Evolutionary conservation across 208 protist genomes (phyloP), one percentile per base, ranked within the genome.

Genomic region (Porcisia hertigi): DNA sequence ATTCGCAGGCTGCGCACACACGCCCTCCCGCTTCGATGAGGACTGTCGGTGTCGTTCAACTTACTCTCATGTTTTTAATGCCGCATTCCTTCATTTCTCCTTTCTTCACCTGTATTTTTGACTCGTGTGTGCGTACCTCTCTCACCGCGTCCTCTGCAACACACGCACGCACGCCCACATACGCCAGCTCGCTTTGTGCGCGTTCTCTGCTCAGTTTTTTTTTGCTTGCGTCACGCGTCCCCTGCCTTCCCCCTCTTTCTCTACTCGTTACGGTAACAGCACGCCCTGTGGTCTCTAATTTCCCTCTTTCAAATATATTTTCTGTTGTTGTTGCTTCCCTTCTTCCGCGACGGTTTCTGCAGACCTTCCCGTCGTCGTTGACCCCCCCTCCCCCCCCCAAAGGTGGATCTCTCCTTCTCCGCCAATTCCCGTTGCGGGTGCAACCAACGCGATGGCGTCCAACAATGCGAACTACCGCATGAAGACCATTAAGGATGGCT

Each of bases 401-500:
- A 67, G 62, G 62, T 41, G 41, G 18, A 67, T 30, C 41, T n/a
- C 11, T 36, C 73, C 67, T n/a, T 43, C 39, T 71, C 2, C 63
- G 14, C 43, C 41, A 53, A 41, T 43, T 43, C 12, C n/a, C 39
- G 65, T 36, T 5, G 47, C 16, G 65, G 3, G n/a, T 41, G 45
- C 7, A 9, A 39, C 39, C 49, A 36, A 60, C 60, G 80, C 43
- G 47, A 88, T 74, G 59, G 84, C 76, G 63, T 16, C 71, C 34
- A 86, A 83, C 36, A 76, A 87, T 73, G 60, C 74, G 20, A 86
- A 91, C 75, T 85, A 92, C 52, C 91, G 91, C 73, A 80, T 79
- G 63, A 95, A 95, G 80, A 94, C 87, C 39, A 88, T 97, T 69
- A 75, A 84, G 58, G 96, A 98, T 88, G 95, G 95, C 47, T 70